A percentile compares a stretch with the other conserved stretches of the same genome.
phyloP scores from a whole-genome alignment of 2,329 filamentous ascomycete species.

The Fusarium illudens region DNA sequence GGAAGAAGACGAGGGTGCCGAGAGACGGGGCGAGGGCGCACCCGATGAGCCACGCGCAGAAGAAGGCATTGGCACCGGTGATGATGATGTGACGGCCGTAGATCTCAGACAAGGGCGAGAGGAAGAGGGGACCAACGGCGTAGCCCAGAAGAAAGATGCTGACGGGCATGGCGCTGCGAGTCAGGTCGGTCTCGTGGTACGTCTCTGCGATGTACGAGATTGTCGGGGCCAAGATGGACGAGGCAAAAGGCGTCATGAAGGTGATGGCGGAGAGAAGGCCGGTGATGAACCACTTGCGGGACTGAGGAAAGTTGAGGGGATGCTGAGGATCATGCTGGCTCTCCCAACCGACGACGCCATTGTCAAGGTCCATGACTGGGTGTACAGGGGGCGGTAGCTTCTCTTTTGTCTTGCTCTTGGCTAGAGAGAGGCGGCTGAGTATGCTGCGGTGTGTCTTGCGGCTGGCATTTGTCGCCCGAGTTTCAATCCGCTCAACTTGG shows the following conservation, averaged over 20 bases:
- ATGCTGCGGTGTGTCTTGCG: slow-evolving; percentile 37
- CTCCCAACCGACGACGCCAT: slow-evolving; percentile 68
- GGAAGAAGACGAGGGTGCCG: slow-evolving; percentile 64
- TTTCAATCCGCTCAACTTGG: slow-evolving; percentile 30
- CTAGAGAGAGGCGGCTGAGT: slow-evolving; percentile 37
- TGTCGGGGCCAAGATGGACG: slow-evolving; percentile 65
- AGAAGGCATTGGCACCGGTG: slow-evolving; percentile 65
- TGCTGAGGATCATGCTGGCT: slow-evolving; percentile 64
- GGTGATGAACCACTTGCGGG: slow-evolving; percentile 67
- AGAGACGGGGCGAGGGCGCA: slow-evolving; percentile 68
- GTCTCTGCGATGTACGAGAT: slow-evolving; percentile 55
- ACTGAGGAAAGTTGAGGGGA: slow-evolving; percentile 64
- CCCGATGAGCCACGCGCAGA: slow-evolving; percentile 70
- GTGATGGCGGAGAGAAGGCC: slow-evolving; percentile 67
- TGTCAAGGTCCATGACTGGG: slow-evolving; percentile 61
- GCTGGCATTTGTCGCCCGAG: slow-evolving; percentile 25
- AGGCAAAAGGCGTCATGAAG: slow-evolving; percentile 71
- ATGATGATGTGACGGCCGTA: slow-evolving; percentile 69
- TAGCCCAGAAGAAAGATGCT: slow-evolving; percentile 71
- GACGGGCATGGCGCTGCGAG: slow-evolving; percentile 61
- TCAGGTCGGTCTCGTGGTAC: slow-evolving; percentile 52
- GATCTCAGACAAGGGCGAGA: slow-evolving; percentile 69
- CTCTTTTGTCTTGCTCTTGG: slow-evolving; percentile 40
- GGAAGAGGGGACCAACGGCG: slow-evolving; percentile 63
- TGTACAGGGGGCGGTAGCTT: slow-evolving; percentile 48